These are phyloP conservation scores for Erysimum cheiranthoides DNA, from an alignment of 345 rosid genomes.

Conservation along the genomic window DNA sequence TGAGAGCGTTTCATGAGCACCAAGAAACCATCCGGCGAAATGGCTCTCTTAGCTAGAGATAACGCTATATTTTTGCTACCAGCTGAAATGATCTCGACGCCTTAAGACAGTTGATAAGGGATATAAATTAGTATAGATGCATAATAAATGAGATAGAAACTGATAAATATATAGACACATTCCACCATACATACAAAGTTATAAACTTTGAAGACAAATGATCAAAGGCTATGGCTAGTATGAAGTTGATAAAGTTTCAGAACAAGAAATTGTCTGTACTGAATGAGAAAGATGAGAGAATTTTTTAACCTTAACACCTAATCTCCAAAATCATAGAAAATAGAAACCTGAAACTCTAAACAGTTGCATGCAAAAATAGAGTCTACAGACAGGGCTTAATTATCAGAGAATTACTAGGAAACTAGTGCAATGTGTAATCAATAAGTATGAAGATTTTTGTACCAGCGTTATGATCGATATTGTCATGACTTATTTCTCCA, in stretches of 20 bases:
- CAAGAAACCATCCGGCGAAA: constrained; percentile 47
- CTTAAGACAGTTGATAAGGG: constrained; percentile 3
- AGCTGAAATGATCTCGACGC: constrained; percentile 27
- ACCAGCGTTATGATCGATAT: constrained; percentile 30
- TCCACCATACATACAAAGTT: background rate
- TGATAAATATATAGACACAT: background rate
- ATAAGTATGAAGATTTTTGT: constrained; percentile 2
- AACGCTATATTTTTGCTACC: constrained; percentile 49
- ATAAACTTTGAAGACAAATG: background rate
- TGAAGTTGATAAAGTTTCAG: background rate
- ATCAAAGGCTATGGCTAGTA: constrained; percentile 7
- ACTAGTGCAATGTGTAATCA: constrained; percentile 15
- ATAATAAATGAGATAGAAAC: constrained; percentile 12
- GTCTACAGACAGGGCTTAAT: background rate
- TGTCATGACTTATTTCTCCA: constrained; percentile 15
- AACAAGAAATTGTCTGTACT: background rate
- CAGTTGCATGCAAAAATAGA: constrained; percentile 2
- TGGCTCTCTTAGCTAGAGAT: constrained; percentile 44
- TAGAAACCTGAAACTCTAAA: constrained; percentile 4
- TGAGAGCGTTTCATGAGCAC: constrained; percentile 56
- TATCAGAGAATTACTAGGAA: background rate
- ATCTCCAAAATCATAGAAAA: background rate
- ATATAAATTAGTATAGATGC: constrained; percentile 8
- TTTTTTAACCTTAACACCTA: background rate
- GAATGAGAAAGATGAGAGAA: constrained; percentile 9